These are phyloP conservation scores for Trichophyton schoenleinii DNA, from an alignment of 2,329 filamentous ascomycete species.

Conservation along the genomic window DNA sequence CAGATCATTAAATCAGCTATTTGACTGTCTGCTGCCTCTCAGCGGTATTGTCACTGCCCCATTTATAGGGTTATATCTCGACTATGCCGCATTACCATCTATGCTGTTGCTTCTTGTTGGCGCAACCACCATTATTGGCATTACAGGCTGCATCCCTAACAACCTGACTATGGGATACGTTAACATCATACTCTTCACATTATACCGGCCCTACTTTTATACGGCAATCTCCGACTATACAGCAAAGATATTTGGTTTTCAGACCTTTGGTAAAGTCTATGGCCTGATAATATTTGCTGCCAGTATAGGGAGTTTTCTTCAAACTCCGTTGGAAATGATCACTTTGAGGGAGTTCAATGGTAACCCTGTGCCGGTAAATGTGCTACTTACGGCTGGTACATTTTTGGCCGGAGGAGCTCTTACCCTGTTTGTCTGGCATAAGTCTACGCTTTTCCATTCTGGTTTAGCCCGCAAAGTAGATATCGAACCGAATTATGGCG, in stretches of 20 bases:
- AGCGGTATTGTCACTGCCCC: conserved; percentile 72
- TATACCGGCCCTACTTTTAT: conserved; percentile 84
- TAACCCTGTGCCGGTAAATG: conserved; percentile 66
- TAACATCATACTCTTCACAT: conserved; percentile 70
- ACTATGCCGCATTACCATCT: conserved; percentile 59
- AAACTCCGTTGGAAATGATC: conserved; percentile 65
- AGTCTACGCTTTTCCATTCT: conserved; percentile 12
- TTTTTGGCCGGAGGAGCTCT: conserved; percentile 53
- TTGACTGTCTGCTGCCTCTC: conserved; percentile 68
- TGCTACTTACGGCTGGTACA: conserved; percentile 51
- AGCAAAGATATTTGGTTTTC: conserved; percentile 85
- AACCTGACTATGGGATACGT: conserved; percentile 54
- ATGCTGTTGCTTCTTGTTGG: conserved; percentile 59
- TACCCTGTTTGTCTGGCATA: conserved; percentile 50
- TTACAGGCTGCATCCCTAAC: conserved; percentile 61
- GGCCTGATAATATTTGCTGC: conserved; percentile 78
- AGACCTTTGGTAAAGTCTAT: conserved; percentile 84
- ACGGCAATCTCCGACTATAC: conserved; percentile 80
- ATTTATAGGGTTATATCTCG: conserved; percentile 69
- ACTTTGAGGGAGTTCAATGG: conserved; percentile 59
- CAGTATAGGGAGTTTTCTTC: conserved; percentile 70
- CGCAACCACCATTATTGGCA: conserved; percentile 60
- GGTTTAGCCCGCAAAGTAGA: background rate
- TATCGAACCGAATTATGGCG: background rate
- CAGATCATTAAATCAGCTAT: conserved; percentile 64